phyloP scores from a whole-genome alignment of 2,329 filamentous ascomycete genomes.

The Fragosphaeria purpurea region DNA sequence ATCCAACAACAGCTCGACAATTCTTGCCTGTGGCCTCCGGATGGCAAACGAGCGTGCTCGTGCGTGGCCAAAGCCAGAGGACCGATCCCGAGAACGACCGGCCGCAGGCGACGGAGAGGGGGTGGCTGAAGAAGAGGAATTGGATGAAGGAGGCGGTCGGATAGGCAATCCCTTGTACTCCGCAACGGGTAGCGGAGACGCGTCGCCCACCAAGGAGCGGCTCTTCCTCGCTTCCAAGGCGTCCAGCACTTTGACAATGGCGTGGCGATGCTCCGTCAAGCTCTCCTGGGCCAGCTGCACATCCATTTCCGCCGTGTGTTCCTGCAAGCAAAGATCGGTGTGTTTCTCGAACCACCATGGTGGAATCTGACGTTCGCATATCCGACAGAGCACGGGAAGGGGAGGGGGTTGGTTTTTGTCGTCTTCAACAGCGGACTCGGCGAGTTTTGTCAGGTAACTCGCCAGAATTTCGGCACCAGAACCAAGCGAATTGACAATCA shows the following conservation, averaged over 20 bases:
- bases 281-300: constrained; percentile 93
- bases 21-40: constrained; percentile 77
- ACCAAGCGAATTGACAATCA: constrained; percentile 87
- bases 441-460: constrained; percentile 80
- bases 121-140: constrained; percentile 25
- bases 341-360: constrained; percentile 99
- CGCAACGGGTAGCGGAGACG: constrained; percentile 42
- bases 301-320: constrained; percentile 95
- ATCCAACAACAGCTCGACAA: constrained; percentile 89
- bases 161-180: constrained; percentile 88
- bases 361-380: constrained; percentile 93
- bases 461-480: constrained; percentile 92
- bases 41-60: constrained; percentile 85
- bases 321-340: constrained; percentile 88
- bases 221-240: constrained; percentile 72
- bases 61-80: constrained; percentile 64
- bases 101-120: constrained; percentile 63
- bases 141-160: constrained; percentile 60
- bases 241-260: constrained; percentile 91
- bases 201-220: constrained; percentile 48
- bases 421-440: constrained; percentile 71
- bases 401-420: constrained; percentile 70
- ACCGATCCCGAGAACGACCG: constrained; percentile 61
- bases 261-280: constrained; percentile 82
- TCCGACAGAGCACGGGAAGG: constrained; percentile 80